Conservation (phyloP, 495 filamentous ascomycete species). For the Bacidia gigantensis region DNA sequence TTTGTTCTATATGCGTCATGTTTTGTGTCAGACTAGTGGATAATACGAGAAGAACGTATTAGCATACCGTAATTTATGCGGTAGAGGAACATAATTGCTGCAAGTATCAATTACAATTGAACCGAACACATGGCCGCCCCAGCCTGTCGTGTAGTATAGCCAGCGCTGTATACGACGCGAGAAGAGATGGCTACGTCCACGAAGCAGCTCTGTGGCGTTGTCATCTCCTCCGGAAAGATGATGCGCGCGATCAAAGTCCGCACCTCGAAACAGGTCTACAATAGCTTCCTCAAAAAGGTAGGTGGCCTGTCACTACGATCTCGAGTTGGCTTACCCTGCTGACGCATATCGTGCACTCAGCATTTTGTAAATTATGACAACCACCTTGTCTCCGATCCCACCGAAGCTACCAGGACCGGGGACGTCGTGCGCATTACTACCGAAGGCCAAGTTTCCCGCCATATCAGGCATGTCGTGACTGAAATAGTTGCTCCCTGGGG, state of each 20-base stretch:
- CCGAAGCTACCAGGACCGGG: conserved; percentile 46
- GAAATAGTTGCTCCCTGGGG: conserved; percentile 53
- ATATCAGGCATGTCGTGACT: conserved; percentile 54
- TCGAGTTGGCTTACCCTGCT: no score
- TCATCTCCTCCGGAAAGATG: conserved; percentile 58
- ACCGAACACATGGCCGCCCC: no score
- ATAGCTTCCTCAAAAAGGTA: conserved; percentile 38
- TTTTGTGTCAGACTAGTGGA: neutral
- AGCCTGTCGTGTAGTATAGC: no score
- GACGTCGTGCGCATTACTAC: conserved; percentile 53
- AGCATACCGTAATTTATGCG: no score
- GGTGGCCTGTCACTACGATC: no score
- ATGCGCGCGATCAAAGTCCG: conserved; percentile 56
- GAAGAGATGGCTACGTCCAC: conserved; percentile 8
- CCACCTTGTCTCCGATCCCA: conserved; percentile 56
- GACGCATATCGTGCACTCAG: no score
- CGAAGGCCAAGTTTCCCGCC: conserved; percentile 34
- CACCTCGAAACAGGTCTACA: conserved; percentile 18
- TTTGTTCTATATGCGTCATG: neutral
- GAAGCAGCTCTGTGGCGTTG: conserved; percentile 35
- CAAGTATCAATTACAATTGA: no score
- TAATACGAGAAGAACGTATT: neutral
- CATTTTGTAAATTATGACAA: conserved; percentile 23
- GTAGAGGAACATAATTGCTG: no score
- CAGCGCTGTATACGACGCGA: no score